Base-by-base conservation (phyloP, 352 stramenopile species). In the Thalassiosira ordinaria region DNA sequence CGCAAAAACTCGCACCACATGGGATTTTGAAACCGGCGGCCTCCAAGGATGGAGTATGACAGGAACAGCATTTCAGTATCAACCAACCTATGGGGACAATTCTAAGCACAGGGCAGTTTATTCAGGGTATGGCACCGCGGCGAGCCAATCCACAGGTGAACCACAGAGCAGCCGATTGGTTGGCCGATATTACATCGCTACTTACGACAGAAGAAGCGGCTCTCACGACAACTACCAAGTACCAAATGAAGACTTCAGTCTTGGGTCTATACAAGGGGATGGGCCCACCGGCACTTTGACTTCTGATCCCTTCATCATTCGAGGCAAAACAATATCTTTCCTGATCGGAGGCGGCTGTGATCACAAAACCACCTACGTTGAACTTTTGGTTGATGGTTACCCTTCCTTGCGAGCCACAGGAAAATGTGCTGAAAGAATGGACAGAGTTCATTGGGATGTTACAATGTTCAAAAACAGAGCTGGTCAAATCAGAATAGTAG, bases 11-110 rank as follows among this genome's bases (percentile, higher is more conserved):
- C 95, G 90, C 1, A 98, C 95, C 51, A 98, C 96, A 14, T 99
- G 97, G 96, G 93, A 98, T 80, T 99, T 99, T 78, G 97, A 99
- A 71, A 98, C 97, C 0, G 97, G 96, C 41, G 94, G 98, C 71
- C 85, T 99, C 37, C 94, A 91, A 0, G 97, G 97, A 0, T 99
- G 97, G 97, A 84, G 89, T 29, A 93, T 89, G 4, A 98, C 96
- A 0, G 97, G 97, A 2, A 95, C 87, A 22, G 97, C 97, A 8
- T 99, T 99, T 73, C 90, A 96, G 31, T 81, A 87, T 22, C 97
- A 99, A 72, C 96, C 97, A 0, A 99, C 97, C 5, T 98, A 93
- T 77, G 97, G 97, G 0, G 97, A 98, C 79, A 98, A 98, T 85
- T 89, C 89, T 26, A 95, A 96, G 64, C 86, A 89, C 22, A 94